Evolutionary conservation across 2,329 filamentous ascomycete species (phyloP), one percentile per base, ranked within the genome.

Genomic region (Colletotrichum cereale): DNA sequence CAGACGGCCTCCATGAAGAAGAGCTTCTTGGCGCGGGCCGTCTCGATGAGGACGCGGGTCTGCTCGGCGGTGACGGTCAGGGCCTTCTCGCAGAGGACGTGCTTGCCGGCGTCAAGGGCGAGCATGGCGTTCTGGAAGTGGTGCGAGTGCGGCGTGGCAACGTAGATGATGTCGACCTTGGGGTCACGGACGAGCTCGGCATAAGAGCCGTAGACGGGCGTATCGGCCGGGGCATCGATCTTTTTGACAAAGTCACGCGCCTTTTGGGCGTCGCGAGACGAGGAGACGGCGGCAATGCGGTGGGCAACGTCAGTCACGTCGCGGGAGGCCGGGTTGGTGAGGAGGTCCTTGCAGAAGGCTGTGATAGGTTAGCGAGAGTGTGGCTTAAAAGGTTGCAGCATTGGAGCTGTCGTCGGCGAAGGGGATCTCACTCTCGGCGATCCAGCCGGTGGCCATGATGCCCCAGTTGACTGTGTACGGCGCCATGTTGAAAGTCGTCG

Each of bases 61-160:
- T 97, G 95, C 12, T 89, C 86, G 3, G 92, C 94, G 74, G 92
- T 97, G 73, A 96, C 93, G 1, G 94, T 97, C 77, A 97, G 91
- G 0, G 95, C 90, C 86, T 97, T 97, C 82, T 97, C 95, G 81
- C 94, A 97, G 42, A 97, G 88, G 38, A 97, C 94, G 77, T 96
- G 88, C 86, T 97, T 97, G 77, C 93, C 93, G 10, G 92, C 93
- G 75, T 93, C 88, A 48, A 97, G 86, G 53, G 91, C 92, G n/a
- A 97, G 88, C 89, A 95, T 93, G 74, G 90, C 89, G 82, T 97
- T 96, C 81, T 97, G 94, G 84, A 95, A 97, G 84, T 97, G 95
- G 81, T 97, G 95, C 76, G 93, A 95, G 84, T 97, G 95, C 21
- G 95, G 95, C 5, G 95, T 97, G 31, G 94, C 94, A 67, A 97